Base-by-base conservation (phyloP, 2,329 filamentous ascomycete genomes). In the Fusarium torreyae region DNA sequence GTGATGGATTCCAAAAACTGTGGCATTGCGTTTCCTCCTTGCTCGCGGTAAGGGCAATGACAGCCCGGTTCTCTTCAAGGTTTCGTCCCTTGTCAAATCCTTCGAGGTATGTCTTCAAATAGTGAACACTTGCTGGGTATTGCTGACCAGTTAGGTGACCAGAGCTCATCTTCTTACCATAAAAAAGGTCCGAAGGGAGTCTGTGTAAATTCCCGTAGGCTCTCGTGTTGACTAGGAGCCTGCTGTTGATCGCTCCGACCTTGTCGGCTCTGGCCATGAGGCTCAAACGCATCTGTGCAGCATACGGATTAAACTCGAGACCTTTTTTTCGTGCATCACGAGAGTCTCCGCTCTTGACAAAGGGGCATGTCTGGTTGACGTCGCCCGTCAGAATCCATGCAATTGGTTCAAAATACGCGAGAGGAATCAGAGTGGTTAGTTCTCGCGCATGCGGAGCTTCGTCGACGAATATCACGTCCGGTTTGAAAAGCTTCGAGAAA, bases 391-490 rank as follows among this genome's bases (percentile, higher is more conserved):
- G 80, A 3, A 85, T 81, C 81, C 82, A 85, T 0, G 77, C 79
- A 4, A 77, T 63, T 0, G 83, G 82, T 4, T 77, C 75, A 46
- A 80, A 84, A 28, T 78, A 81, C 0, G 82, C 82, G 20, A 85
- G 73, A 0, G 83, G 77, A 2, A 85, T 84, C 18, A 85, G 68
- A 0, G 80, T 81, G 0, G 83, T 84, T 0, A 85, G 72, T 66
- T 85, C 83, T 17, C 83, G 74, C 0, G 82, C 81, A 44, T 85
- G 83, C 0, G 82, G 81, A 0, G 82, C 81, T 77, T 97, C 93
- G 43, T 94, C 94, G 67, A 97, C 92, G 75, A 97, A 94, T 1
- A 96, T 88, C 68, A 97, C 90, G 71, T 96, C 92, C 0, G 94
- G 93, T 68, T 92, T 91, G 33, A 94, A 93, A 8, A 94, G 74